Base-by-base conservation (phyloP, 257 asterid species). In the Voacanga thouarsii region DNA sequence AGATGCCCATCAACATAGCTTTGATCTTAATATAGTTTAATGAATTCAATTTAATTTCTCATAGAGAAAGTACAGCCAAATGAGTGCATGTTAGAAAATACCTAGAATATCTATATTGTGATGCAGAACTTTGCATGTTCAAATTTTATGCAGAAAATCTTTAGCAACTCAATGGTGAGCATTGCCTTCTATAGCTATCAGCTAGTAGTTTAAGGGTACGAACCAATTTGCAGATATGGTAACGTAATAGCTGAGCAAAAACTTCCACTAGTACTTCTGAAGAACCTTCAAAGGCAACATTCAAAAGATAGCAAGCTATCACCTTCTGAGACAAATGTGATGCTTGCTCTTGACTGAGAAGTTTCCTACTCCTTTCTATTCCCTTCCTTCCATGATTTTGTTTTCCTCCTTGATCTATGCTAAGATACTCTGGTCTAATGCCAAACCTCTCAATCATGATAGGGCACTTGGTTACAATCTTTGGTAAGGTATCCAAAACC, bases 381-480 rank as follows among this genome's bases (percentile, higher is more conserved):
- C 90, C 94, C 83, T 74, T 86, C 86, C 83, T 92, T 77, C 97
- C 96, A 74, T 80, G 88, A 73, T 78, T 76, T 87, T 86, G 96
- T 83, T 80, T 85, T 78, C 96, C 82, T 30, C 77, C 89, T 71
- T 89, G 92, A 84, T 93, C 97, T 91, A 90, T 90, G 88, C 84
- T 93, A 64, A 91, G 97, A 83, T 89, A 92, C 80, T 92, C 97
- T 53, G 97, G 90, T 80, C 89, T 89, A 83, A 94, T 92, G 77
- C 97, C 99, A 75, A 95, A 96, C 87, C 99, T 87, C 93, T 95
- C 99, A 72, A 95, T 95, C 98, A 95, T 91, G 76, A 95, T 93
- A 78, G 97, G 93, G 89, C 90, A 91, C 87, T 89, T 95, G 71
- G 90, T 83, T 85, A 86, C 87, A 59, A 83, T 75, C 82, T 87